A percentile compares a stretch with the other conserved stretches of the same genome.
Evolutionary conservation across 768 basidiomycete genomes (phyloP).

Genomic region (Psilocybe subaeruginosa): DNA sequence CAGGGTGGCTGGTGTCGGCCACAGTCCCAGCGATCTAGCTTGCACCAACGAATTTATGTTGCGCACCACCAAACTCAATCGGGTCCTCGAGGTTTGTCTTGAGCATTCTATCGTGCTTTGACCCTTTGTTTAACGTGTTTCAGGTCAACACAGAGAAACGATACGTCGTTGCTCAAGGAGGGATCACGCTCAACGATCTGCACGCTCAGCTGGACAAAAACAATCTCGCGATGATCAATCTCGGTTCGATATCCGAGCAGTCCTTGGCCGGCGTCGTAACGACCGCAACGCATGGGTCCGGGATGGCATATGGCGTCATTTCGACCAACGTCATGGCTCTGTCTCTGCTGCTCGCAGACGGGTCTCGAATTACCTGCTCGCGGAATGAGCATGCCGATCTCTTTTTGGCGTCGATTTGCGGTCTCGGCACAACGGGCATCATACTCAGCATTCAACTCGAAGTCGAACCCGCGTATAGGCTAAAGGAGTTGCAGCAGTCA

Average conservation of each 20-base stretch:
- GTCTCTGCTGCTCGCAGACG: constrained; percentile 77
- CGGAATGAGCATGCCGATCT: constrained; percentile 66
- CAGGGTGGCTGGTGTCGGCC: constrained; percentile 87
- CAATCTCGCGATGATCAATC: constrained; percentile 84
- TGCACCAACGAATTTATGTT: constrained; percentile 90
- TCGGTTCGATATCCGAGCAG: constrained; percentile 97
- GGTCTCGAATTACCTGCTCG: constrained; percentile 69
- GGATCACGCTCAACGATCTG: constrained; percentile 76
- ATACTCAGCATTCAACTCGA: constrained; percentile 78
- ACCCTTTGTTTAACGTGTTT: neutral
- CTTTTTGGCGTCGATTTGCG: constrained; percentile 89
- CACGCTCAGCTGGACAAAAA: constrained; percentile 67
- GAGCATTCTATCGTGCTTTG: constrained; percentile 6
- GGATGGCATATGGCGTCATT: constrained; percentile 76
- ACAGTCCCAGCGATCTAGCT: constrained; percentile 92
- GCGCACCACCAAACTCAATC: constrained; percentile 72
- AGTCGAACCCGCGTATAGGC: constrained; percentile 80
- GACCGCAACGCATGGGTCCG: constrained; percentile 95
- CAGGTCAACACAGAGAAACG: constrained; percentile 74
- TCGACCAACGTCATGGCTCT: constrained; percentile 81
- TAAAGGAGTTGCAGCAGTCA: constrained; percentile 72
- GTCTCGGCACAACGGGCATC: constrained; percentile 88
- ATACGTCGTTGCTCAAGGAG: constrained; percentile 74
- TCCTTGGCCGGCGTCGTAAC: constrained; percentile 91
- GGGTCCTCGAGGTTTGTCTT: constrained; percentile 68